Conservation (phyloP, 83 land plant species). For the Picea abies region DNA sequence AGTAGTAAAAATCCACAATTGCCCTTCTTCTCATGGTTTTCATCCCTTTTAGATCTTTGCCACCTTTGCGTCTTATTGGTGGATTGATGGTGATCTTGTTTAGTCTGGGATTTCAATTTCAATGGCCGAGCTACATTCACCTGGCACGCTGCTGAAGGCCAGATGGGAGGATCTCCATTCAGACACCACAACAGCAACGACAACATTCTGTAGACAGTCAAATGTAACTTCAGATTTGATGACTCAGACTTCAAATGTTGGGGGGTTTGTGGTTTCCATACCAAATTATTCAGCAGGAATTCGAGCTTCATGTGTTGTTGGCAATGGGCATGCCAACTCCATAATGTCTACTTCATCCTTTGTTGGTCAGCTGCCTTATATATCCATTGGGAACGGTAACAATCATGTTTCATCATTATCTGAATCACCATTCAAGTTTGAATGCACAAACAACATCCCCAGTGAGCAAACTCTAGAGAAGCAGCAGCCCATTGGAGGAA, state of each 20-base stretch:
- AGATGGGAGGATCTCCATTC: conserved; percentile 1
- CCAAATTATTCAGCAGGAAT: conserved; percentile 15
- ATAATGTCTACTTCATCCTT: conserved; percentile 4
- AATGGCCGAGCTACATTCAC: conserved; percentile 14
- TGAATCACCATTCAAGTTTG: neutral
- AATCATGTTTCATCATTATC: neutral
- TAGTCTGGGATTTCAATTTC: neutral
- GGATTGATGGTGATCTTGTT: no score
- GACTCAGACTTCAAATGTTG: conserved; percentile 8
- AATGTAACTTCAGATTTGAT: conserved; percentile 9
- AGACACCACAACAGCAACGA: neutral
- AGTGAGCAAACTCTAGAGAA: no score
- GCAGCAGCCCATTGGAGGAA: neutral
- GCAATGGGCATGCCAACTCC: no score
- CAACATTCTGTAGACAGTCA: conserved; percentile 6
- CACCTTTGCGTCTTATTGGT: neutral
- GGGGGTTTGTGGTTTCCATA: conserved; percentile 13
- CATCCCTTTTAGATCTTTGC: neutral
- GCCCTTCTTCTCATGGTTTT: conserved; percentile 3
- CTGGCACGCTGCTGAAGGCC: neutral
- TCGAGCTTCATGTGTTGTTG: neutral
- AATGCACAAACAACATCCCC: neutral
- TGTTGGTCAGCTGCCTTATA: conserved; percentile 9
- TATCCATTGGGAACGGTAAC: conserved; percentile 8
- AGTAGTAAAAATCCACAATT: neutral